phyloP scores from a whole-genome alignment of 139 green algal species.

The Zygnema cylindricum region DNA sequence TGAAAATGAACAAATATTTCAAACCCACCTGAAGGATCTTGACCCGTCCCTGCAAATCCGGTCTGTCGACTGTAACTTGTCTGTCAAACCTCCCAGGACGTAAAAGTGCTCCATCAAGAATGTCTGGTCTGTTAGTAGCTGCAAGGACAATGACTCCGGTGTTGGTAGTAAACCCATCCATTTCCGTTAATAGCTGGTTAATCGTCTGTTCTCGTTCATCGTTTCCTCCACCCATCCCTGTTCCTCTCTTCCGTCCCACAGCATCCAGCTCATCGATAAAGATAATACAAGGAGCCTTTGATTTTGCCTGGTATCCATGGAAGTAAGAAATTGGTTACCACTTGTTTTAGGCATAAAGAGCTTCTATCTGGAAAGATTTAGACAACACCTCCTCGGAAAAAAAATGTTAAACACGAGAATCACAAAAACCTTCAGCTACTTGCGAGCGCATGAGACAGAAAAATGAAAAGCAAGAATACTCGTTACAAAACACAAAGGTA shows the following conservation, averaged over 20 bases:
- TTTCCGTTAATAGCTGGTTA: slow-evolving; percentile 92
- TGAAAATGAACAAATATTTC: too few relatives aligned
- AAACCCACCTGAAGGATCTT: slow-evolving; percentile 65
- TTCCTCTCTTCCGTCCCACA: slow-evolving; percentile 91
- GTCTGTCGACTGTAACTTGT: slow-evolving; percentile 74
- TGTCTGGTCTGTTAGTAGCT: slow-evolving; percentile 97
- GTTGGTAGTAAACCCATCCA: slow-evolving; percentile 74
- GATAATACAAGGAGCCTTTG: slow-evolving; percentile 97
- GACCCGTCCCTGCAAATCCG: slow-evolving; percentile 67
- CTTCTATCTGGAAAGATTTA: too few relatives aligned
- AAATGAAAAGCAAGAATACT: too few relatives aligned
- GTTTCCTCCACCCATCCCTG: slow-evolving; percentile 97
- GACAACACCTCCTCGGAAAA: too few relatives aligned
- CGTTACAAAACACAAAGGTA: too few relatives aligned
- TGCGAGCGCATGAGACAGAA: too few relatives aligned
- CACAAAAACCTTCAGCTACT: too few relatives aligned
- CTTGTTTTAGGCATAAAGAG: too few relatives aligned
- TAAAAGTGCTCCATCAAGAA: slow-evolving; percentile 96
- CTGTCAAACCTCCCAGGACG: slow-evolving; percentile 94
- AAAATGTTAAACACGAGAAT: too few relatives aligned
- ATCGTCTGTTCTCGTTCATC: slow-evolving; percentile 99
- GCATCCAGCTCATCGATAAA: slow-evolving; percentile 99
- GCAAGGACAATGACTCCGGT: slow-evolving; percentile 95
- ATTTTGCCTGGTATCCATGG: slow-evolving; percentile 70
- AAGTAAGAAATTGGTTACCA: neutral